These are phyloP conservation scores for Aspergillus amoenus DNA, from an alignment of 2,329 filamentous ascomycete genomes.

Conservation along the genomic window DNA sequence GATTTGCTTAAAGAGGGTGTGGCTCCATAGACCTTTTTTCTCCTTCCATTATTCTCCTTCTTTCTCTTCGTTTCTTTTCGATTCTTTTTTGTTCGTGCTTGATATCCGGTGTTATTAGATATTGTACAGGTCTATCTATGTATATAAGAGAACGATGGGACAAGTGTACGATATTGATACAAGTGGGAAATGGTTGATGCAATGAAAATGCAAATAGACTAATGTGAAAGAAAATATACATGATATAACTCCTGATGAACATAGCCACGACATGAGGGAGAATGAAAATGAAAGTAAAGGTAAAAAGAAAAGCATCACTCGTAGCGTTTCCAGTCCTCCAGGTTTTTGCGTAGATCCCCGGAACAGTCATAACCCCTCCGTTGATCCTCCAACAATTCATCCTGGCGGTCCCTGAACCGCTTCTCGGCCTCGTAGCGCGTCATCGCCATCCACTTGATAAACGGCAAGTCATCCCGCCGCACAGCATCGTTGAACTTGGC, in stretches of 20 bases:
- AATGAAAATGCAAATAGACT: slow-evolving; percentile 6
- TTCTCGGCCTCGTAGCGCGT: slow-evolving; percentile 58
- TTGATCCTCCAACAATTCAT: slow-evolving; percentile 57
- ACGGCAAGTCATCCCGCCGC: slow-evolving; percentile 63
- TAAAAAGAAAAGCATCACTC: slow-evolving; percentile 36
- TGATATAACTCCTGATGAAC: not conserved
- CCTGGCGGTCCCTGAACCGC: slow-evolving; percentile 58
- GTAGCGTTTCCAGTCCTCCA: slow-evolving; percentile 54
- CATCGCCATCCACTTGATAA: slow-evolving; percentile 63
- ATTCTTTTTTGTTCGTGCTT: not conserved
- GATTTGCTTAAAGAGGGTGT: slow-evolving; percentile 54
- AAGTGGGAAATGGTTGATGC: not conserved
- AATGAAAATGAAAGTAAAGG: slow-evolving; percentile 1
- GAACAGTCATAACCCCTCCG: slow-evolving; percentile 55
- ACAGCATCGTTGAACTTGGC: slow-evolving; percentile 68
- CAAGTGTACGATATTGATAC: slow-evolving; percentile 10
- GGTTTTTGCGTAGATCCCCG: slow-evolving; percentile 49
- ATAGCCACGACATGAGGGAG: not conserved
- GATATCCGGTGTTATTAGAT: slow-evolving; percentile 4
- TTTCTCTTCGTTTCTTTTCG: not conserved
- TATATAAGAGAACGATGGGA: slow-evolving; percentile 2
- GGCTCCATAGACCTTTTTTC: not conserved
- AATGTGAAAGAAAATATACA: slow-evolving; percentile 1
- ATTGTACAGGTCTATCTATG: slow-evolving; percentile 9
- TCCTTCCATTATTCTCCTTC: not conserved